Conservation (phyloP, 1,284 basidiomycete species). For the Ceratobasidium sp. region DNA sequence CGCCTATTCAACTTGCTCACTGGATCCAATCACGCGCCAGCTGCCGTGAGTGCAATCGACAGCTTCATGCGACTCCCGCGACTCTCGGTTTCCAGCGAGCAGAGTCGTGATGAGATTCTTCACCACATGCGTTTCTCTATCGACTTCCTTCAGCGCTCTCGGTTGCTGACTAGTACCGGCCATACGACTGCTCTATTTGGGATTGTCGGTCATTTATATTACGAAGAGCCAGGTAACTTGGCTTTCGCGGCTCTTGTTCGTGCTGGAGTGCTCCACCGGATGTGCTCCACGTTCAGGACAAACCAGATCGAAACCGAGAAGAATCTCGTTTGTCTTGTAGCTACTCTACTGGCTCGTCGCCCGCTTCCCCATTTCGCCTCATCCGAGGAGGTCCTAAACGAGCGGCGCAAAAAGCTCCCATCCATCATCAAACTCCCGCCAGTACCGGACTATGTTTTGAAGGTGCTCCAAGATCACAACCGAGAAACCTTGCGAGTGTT, state of each 20-base stretch:
- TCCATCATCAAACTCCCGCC: slow-evolving; percentile 70
- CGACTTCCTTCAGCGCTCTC: slow-evolving; percentile 72
- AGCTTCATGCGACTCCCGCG: slow-evolving; percentile 69
- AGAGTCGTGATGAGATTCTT: slow-evolving; percentile 68
- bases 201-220: slow-evolving; percentile 62
- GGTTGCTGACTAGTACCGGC: slow-evolving; percentile 67
- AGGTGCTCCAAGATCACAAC: slow-evolving; percentile 65
- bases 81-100: slow-evolving; percentile 68
- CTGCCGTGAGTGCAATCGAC: slow-evolving; percentile 65
- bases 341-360: slow-evolving; percentile 71
- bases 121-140: slow-evolving; percentile 79
- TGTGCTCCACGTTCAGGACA: slow-evolving; percentile 61
- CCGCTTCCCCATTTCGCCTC: slow-evolving; percentile 65
- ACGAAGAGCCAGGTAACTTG: slow-evolving; percentile 76
- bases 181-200: slow-evolving; percentile 60
- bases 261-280: slow-evolving; percentile 68
- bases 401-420: slow-evolving; percentile 63
- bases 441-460: slow-evolving; percentile 60
- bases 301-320: slow-evolving; percentile 61
- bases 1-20: slow-evolving; percentile 74
- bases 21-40: slow-evolving; percentile 67
- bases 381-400: slow-evolving; percentile 57
- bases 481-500: slow-evolving; percentile 67
- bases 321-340: slow-evolving; percentile 68
- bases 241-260: slow-evolving; percentile 71